Conservation (phyloP, 108 stramenopile genomes). For the Conticribra weissflogii region DNA sequence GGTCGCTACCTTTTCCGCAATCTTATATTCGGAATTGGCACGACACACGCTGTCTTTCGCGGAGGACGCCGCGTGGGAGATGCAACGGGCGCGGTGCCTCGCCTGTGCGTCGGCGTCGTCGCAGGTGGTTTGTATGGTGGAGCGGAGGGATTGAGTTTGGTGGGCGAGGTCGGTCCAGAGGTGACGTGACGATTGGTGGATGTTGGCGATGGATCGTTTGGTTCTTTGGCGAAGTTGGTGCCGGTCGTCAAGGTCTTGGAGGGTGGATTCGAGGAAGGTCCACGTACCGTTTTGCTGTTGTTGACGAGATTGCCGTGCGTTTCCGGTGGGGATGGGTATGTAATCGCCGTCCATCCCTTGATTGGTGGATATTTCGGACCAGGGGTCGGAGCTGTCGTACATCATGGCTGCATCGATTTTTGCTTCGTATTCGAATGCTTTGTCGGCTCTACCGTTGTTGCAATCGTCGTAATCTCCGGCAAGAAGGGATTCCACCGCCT, state of each 20-base stretch:
- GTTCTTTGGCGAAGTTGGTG: constrained; percentile 26
- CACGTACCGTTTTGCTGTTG: constrained; percentile 14
- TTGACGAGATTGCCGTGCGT: not conserved
- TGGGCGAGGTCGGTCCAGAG: constrained; percentile 19
- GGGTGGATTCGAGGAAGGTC: constrained; percentile 21
- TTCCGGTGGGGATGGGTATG: not conserved
- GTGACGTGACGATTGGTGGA: constrained; percentile 19
- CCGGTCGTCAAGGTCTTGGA: constrained; percentile 22
- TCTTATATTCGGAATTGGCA: constrained; percentile 35
- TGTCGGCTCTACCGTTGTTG: not conserved
- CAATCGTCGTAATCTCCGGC: not conserved
- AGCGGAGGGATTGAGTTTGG: constrained; percentile 25
- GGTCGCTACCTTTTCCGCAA: constrained; percentile 40
- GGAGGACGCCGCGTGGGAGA: constrained; percentile 6
- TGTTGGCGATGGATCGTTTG: constrained; percentile 8
- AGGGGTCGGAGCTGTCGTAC: not conserved
- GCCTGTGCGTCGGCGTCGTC: constrained; percentile 24
- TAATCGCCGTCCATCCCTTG: not conserved
- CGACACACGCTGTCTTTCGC: constrained; percentile 22
- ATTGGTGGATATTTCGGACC: not conserved
- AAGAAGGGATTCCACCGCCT: not conserved
- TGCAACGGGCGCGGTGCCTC: constrained; percentile 7
- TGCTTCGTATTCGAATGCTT: not conserved
- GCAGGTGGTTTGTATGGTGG: constrained; percentile 4
- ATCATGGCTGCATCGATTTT: not conserved